Evolutionary conservation across 2,329 filamentous ascomycete genomes (phyloP).

Genomic region (Metarhizium sp.): DNA sequence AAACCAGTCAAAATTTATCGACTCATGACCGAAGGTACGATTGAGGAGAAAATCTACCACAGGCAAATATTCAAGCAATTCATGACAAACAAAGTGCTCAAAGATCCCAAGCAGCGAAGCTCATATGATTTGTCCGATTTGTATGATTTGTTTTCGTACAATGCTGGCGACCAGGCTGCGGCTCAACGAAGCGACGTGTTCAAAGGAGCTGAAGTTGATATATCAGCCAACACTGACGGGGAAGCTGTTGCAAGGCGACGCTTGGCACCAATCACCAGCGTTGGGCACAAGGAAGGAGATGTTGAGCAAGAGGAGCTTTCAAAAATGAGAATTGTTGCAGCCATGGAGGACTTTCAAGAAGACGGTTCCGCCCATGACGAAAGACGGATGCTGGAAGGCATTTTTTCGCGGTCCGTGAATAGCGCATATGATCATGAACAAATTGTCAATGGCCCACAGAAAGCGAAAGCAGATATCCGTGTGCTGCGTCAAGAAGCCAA

Average conservation of each 20-base stretch:
- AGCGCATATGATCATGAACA: slow-evolving; percentile 90
- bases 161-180: slow-evolving; percentile 38
- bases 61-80: slow-evolving; percentile 99
- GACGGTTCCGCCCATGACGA: slow-evolving; percentile 48
- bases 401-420: slow-evolving; percentile 82
- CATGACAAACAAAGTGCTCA: slow-evolving; percentile 89
- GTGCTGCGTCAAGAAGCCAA: slow-evolving; percentile 78
- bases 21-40: slow-evolving; percentile 95
- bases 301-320: slow-evolving; percentile 35
- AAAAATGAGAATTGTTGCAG: slow-evolving; percentile 51
- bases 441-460: slow-evolving; percentile 70
- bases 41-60: slow-evolving; percentile 98
- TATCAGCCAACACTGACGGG: slow-evolving; percentile 10
- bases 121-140: slow-evolving; percentile 85
- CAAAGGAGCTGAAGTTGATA: slow-evolving; percentile 66
- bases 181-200: slow-evolving; percentile 85
- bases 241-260: slow-evolving; percentile 2
- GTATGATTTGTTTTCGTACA: slow-evolving; percentile 76
- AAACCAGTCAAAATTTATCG: slow-evolving; percentile 93
- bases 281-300: slow-evolving; percentile 9
- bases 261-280: slow-evolving; percentile 6
- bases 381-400: slow-evolving; percentile 74
- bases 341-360: slow-evolving; percentile 53
- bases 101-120: slow-evolving; percentile 86
- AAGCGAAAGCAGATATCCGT: slow-evolving; percentile 62